Conservation (phyloP, 352 stramenopile genomes). For the Phytophthora sansomeana region DNA sequence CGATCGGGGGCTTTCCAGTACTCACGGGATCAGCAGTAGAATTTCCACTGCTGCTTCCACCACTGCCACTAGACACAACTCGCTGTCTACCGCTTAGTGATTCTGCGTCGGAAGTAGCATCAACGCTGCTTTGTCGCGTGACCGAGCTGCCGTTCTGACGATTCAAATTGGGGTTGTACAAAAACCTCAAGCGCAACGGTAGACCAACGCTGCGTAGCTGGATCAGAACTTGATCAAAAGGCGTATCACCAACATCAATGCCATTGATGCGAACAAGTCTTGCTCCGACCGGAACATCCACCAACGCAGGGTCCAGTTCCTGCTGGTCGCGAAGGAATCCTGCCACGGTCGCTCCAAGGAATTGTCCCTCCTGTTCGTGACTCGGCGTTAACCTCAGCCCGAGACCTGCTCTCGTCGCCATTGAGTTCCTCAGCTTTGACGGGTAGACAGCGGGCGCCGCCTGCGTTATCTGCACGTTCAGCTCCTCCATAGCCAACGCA, state of each 20-base stretch:
- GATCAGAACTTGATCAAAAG: conserved; percentile 71
- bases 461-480: conserved; percentile 67
- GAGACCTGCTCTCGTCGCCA: conserved; percentile 58
- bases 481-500: conserved; percentile 73
- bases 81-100: conserved; percentile 18
- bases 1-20: conserved; percentile 1
- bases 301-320: conserved; percentile 67
- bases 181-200: conserved; percentile 71
- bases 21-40: conserved; percentile 5
- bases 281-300: conserved; percentile 65
- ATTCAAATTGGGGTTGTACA: conserved; percentile 65
- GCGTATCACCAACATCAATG: conserved; percentile 59
- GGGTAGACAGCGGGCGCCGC: conserved; percentile 58
- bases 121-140: conserved; percentile 13
- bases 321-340: conserved; percentile 69
- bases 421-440: conserved; percentile 74
- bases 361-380: conserved; percentile 66
- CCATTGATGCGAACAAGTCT: conserved; percentile 81
- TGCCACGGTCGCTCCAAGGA: conserved; percentile 72
- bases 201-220: conserved; percentile 57
- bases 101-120: conserved; percentile 18
- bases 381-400: conserved; percentile 67
- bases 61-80: conserved; percentile 13
- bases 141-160: conserved; percentile 30
- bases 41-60: conserved; percentile 29